Evolutionary conservation across 371 early-diverging fungal species (phyloP).

Genomic region (Cladochytrium tenue): DNA sequence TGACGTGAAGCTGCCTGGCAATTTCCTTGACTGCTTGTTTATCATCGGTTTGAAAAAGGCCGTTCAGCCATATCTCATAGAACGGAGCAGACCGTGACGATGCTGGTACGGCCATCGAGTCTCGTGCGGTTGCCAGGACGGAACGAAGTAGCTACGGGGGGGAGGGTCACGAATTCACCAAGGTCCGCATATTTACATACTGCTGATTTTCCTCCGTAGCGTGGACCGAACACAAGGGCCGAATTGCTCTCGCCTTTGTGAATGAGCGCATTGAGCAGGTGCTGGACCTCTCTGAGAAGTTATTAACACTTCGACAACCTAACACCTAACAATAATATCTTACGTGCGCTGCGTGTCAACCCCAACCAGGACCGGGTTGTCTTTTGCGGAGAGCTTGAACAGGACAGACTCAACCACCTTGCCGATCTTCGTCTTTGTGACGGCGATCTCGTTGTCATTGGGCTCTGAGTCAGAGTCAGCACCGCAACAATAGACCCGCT

Average conservation of each 20-base stretch:
- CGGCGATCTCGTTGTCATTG: too few relatives aligned
- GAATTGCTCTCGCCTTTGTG: conserved; percentile 34
- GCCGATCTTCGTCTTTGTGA: too few relatives aligned
- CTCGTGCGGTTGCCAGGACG: too few relatives aligned
- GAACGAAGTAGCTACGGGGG: background rate
- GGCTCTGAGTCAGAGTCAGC: too few relatives aligned
- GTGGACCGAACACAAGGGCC: conserved; percentile 29
- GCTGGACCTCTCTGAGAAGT: conserved; percentile 12
- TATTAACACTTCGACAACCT: too few relatives aligned
- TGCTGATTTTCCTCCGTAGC: conserved; percentile 32
- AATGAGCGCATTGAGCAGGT: conserved; percentile 12
- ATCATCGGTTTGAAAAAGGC: conserved; percentile 81
- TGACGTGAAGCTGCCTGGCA: conserved; percentile 66
- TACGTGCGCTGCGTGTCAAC: too few relatives aligned
- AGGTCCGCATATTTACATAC: conserved; percentile 7
- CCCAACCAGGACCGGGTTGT: too few relatives aligned
- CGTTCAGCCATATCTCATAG: conserved; percentile 60
- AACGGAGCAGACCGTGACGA: background rate
- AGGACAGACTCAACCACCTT: too few relatives aligned
- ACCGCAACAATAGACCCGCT: too few relatives aligned
- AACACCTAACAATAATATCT: too few relatives aligned
- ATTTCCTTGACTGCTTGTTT: conserved; percentile 79
- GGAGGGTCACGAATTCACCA: background rate
- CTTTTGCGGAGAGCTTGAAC: too few relatives aligned
- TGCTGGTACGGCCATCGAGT: too few relatives aligned